Conservation (phyloP, 192 early-diverging fungal genomes). For the Borealophlyctis nickersoniae region DNA sequence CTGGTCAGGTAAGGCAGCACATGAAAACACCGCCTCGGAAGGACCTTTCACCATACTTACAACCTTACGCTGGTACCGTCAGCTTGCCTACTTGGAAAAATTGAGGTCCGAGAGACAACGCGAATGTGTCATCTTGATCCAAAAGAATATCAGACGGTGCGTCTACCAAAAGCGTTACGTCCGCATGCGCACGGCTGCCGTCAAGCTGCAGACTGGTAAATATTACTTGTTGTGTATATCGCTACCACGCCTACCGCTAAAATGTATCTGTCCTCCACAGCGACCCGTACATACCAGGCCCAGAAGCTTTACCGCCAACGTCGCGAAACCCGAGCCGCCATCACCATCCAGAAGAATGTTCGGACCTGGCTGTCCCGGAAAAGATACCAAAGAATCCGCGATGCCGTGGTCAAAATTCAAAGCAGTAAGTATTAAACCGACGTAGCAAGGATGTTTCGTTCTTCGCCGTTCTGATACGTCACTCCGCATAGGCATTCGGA, state of each 20-base stretch:
- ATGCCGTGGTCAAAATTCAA: slow-evolving; percentile 43
- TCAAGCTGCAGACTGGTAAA: slow-evolving; percentile 57
- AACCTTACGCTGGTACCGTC: too few relatives aligned
- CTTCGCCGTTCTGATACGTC: too few relatives aligned
- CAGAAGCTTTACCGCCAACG: slow-evolving; percentile 55
- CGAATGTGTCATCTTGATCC: slow-evolving; percentile 78
- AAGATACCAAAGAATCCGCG: slow-evolving; percentile 30
- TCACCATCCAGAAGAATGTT: slow-evolving; percentile 70
- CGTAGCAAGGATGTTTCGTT: too few relatives aligned
- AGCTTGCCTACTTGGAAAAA: slow-evolving; percentile 82
- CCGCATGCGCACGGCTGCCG: slow-evolving; percentile 47
- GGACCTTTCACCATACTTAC: too few relatives aligned
- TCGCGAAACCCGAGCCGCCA: slow-evolving; percentile 67
- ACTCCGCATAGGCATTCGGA: slow-evolving; percentile 19
- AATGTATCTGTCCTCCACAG: too few relatives aligned
- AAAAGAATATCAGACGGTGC: slow-evolving; percentile 78
- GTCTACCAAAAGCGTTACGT: slow-evolving; percentile 44
- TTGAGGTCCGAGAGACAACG: slow-evolving; percentile 79
- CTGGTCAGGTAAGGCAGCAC: slow-evolving; percentile 67
- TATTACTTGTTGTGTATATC: background rate
- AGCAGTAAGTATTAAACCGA: slow-evolving; percentile 17
- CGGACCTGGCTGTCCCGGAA: slow-evolving; percentile 60
- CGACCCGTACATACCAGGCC: slow-evolving; percentile 59
- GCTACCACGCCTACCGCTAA: slow-evolving; percentile 22
- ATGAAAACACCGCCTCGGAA: too few relatives aligned